Percentiles rank a stretch among this genome's conserved stretches.
phyloP scores from a whole-genome alignment of 2,329 filamentous ascomycete genomes.

The Colletotrichum sojae region DNA sequence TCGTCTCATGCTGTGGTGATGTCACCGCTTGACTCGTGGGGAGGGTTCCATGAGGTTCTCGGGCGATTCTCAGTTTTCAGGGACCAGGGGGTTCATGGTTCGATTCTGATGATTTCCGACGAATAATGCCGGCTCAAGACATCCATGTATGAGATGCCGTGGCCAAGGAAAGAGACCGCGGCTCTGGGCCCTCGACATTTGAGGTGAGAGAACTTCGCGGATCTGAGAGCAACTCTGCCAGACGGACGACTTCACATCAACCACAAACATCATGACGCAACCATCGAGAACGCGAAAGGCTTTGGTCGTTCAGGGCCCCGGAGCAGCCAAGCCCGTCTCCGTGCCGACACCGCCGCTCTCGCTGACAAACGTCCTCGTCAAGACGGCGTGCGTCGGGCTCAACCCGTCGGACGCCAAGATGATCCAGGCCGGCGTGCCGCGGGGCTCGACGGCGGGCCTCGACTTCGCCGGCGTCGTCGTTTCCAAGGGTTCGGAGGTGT shows the following conservation, averaged over 20 bases:
- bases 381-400: constrained; percentile 49
- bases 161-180: too few species aligned
- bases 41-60: neutral
- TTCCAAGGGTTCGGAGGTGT: constrained; percentile 45
- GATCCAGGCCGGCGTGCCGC: constrained; percentile 44
- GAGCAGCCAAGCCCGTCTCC: neutral
- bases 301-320: neutral
- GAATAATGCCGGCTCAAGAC: too few species aligned
- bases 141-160: too few species aligned
- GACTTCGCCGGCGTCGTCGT: constrained; percentile 54
- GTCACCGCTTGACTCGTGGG: neutral
- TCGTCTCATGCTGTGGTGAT: neutral
- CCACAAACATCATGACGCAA: constrained; percentile 6
- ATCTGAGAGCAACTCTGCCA: too few species aligned
- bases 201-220: too few species aligned
- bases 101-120: too few species aligned
- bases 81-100: too few species aligned
- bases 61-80: too few species aligned
- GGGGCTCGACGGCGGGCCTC: constrained; percentile 49
- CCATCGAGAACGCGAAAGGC: neutral
- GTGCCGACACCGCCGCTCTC: neutral
- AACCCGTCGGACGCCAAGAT: constrained; percentile 56
- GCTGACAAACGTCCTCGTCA: constrained; percentile 42
- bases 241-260: neutral
- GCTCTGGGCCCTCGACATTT: too few species aligned